Base-by-base conservation (phyloP, 1,139 yeast species). In the Chernovozyma aurita region DNA sequence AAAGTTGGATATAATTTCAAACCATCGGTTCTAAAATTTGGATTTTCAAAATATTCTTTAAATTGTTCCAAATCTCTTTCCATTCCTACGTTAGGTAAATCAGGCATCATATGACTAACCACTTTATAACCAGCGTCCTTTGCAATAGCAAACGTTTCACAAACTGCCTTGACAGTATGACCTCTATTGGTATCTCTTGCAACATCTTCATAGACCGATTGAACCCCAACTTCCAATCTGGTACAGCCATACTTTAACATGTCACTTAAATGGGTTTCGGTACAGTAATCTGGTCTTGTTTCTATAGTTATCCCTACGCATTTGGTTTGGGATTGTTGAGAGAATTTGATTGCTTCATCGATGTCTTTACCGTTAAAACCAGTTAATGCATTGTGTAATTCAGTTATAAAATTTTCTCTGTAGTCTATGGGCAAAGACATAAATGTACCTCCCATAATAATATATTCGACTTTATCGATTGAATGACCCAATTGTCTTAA, bases 51-150 rank as follows among this genome's bases (percentile, higher is more conserved):
- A 64, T 92, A 92, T 59, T 92, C 98, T 52, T 82, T 78, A 55
- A 92, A 92, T 63, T 92, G 99, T 51, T 88, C 95, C 47, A 92
- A 68, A 59, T 92, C 99, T 59, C 99, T 77, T 63, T 92, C 98
- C 95, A 90, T 86, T 13, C 98, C 98, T 37, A 92, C 97, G 53
- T 92, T 92, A 15, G 99, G 99, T 50, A 92, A 70, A 69, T 92
- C 98, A 15, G 99, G 99, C 99, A 92, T 92, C 99, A 92, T 92
- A 65, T 92, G 99, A 46, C 95, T 82, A 22, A 92, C 98, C 37
- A 92, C 95, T 61, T 92, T 92, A 63, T 90, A 92, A 5, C 99
- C 99, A 0, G 98, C 95, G 61, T 92, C 99, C 58, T 92, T 92
- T 18, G 98, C 95, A 32, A 85, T 79, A 1, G 88, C 88, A 66